A percentile compares a stretch with the other conserved stretches of the same genome.
Evolutionary conservation across 257 asterid species (phyloP).

Genomic region (Euphrasia confusa): DNA sequence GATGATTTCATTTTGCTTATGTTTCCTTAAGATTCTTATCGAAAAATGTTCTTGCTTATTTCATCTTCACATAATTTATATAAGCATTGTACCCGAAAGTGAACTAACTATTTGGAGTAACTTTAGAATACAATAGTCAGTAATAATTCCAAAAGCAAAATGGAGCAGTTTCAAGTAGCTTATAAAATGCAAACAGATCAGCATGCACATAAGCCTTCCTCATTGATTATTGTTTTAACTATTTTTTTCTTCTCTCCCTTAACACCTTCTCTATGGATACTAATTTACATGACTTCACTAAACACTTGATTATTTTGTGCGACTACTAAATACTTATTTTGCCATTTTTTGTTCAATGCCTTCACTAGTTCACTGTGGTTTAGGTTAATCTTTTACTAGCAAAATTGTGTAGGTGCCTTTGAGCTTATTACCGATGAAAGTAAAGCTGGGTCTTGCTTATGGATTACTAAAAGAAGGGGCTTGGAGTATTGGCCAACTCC

Average conservation of each 20-base stretch:
- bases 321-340: conserved; percentile 8
- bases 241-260: conserved; percentile 1
- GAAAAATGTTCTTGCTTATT: conserved; percentile 15
- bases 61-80: background rate
- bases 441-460: conserved; percentile 89
- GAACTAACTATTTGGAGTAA: conserved; percentile 16
- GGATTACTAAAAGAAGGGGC: conserved; percentile 88
- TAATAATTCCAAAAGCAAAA: background rate
- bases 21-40: conserved; percentile 14
- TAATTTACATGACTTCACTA: background rate
- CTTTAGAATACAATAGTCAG: background rate
- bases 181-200: background rate
- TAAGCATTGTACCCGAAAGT: conserved; percentile 2
- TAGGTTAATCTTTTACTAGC: conserved; percentile 26
- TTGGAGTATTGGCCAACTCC: conserved; percentile 92
- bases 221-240: background rate
- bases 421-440: conserved; percentile 79
- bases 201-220: background rate
- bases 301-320: background rate
- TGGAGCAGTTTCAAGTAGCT: conserved; percentile 8
- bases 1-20: conserved; percentile 1
- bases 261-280: background rate
- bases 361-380: background rate
- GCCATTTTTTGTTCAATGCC: background rate
- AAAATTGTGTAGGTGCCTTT: conserved; percentile 56